Conservation (phyloP, 306 rosid genomes). For the Dicorynia guianensis region DNA sequence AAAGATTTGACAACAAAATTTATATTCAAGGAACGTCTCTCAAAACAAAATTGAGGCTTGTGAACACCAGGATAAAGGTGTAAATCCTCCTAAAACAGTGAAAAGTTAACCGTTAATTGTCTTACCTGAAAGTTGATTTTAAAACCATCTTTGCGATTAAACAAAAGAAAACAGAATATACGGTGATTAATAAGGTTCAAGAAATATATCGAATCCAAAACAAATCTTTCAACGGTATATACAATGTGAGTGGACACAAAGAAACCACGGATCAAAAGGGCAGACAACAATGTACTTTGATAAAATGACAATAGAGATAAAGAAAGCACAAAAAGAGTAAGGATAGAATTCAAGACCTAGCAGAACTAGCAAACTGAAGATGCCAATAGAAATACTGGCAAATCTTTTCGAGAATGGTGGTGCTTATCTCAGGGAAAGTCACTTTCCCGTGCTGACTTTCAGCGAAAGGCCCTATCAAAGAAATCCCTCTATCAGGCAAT, state of each 20-base stretch:
- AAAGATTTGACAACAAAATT: not conserved
- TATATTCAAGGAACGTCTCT: not conserved
- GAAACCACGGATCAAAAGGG: not conserved
- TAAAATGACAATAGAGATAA: not conserved
- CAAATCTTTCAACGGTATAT: not conserved
- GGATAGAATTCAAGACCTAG: constrained; percentile 58
- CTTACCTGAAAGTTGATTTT: not conserved
- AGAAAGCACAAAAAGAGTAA: not conserved
- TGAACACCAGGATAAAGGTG: not conserved
- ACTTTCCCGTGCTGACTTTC: constrained; percentile 86
- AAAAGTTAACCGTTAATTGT: too few relatives aligned
- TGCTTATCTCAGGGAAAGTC: constrained; percentile 93
- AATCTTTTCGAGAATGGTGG: constrained; percentile 96
- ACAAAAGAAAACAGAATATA: not conserved
- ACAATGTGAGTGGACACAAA: not conserved
- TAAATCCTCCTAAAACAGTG: not conserved
- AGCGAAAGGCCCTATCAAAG: constrained; percentile 76
- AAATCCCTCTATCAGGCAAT: not conserved
- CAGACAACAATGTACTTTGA: not conserved
- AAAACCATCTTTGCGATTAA: not conserved
- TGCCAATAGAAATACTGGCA: constrained; percentile 98
- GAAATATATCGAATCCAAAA: not conserved
- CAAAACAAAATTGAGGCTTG: too few relatives aligned
- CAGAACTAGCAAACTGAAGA: constrained; percentile 93
- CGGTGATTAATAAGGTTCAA: too few relatives aligned